Percentiles rank a stretch among this genome's conserved stretches.
Evolutionary conservation across 2,329 filamentous ascomycete species (phyloP).

Genomic region (Mariannaea sp.): DNA sequence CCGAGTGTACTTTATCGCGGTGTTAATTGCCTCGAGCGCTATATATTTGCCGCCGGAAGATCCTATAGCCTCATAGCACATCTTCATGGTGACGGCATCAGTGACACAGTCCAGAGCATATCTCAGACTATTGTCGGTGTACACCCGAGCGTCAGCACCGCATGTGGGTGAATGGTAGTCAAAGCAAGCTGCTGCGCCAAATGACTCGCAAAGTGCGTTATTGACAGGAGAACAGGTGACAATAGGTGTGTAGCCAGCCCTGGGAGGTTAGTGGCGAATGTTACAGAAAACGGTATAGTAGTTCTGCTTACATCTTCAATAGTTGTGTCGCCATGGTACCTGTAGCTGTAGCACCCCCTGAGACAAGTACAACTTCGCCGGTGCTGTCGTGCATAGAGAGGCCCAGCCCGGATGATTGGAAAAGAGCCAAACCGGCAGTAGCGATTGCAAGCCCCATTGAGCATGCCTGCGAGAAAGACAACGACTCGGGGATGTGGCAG

Average conservation of each 20-base stretch:
- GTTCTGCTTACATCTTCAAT: too few species aligned
- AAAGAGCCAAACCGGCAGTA: constrained; percentile 52
- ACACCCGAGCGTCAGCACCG: not conserved
- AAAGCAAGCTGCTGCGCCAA: constrained; percentile 12
- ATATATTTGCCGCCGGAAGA: constrained; percentile 45
- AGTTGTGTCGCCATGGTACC: constrained; percentile 4
- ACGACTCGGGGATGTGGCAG: constrained; percentile 48
- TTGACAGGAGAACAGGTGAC: constrained; percentile 12
- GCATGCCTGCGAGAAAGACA: constrained; percentile 50
- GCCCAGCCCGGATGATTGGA: constrained; percentile 49
- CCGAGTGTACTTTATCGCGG: not conserved
- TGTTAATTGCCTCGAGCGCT: constrained; percentile 37
- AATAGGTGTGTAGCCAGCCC: not conserved
- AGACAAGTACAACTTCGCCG: not conserved
- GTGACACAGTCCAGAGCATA: constrained; percentile 13
- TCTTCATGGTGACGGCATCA: constrained; percentile 18
- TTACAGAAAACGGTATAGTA: too few species aligned
- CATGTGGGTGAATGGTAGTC: constrained; percentile 7
- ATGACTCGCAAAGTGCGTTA: constrained; percentile 6
- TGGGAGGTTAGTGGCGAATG: too few species aligned
- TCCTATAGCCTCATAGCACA: constrained; percentile 41
- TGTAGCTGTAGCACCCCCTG: constrained; percentile 12
- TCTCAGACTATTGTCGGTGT: not conserved
- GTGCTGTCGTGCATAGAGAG: constrained; percentile 12
- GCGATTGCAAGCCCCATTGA: constrained; percentile 48